Evolutionary conservation across 2,329 filamentous ascomycete species (phyloP).

Genomic region (Colletotrichum simmondsii): DNA sequence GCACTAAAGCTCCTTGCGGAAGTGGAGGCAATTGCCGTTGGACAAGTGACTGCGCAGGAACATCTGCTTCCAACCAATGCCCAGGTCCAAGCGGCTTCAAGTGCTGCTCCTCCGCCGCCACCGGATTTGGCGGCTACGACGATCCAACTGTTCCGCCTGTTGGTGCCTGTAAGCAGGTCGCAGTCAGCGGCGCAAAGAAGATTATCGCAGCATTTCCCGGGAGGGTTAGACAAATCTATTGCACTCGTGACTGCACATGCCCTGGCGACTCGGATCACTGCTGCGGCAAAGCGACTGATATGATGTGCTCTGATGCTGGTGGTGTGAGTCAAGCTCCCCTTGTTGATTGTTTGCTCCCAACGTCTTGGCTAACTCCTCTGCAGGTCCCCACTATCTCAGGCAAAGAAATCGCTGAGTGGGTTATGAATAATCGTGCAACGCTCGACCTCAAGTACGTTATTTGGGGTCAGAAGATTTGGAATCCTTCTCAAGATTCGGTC

Average conservation of each 20-base stretch:
- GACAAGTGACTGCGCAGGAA: slow-evolving; percentile 49
- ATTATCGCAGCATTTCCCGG: slow-evolving; percentile 50
- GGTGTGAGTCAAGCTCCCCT: slow-evolving; percentile 44
- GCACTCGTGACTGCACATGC: slow-evolving; percentile 46
- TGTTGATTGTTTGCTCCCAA: not conserved
- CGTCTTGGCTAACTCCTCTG: not conserved
- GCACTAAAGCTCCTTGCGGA: slow-evolving; percentile 51
- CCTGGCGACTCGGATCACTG: slow-evolving; percentile 49
- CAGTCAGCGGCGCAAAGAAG: slow-evolving; percentile 47
- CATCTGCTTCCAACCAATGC: slow-evolving; percentile 43
- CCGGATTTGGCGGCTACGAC: slow-evolving; percentile 48
- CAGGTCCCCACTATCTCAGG: slow-evolving; percentile 51
- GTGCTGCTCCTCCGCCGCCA: slow-evolving; percentile 47
- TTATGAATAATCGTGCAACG: slow-evolving; percentile 53
- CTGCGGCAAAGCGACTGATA: slow-evolving; percentile 50
- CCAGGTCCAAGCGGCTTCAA: slow-evolving; percentile 51
- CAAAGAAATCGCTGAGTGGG: slow-evolving; percentile 58
- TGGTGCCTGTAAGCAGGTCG: slow-evolving; percentile 47
- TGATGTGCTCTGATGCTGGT: slow-evolving; percentile 51
- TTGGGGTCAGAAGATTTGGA: slow-evolving; percentile 62
- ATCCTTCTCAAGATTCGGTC: slow-evolving; percentile 46
- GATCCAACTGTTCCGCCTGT: slow-evolving; percentile 47
- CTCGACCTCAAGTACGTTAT: slow-evolving; percentile 61
- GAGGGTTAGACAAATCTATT: slow-evolving; percentile 46
- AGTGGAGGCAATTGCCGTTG: slow-evolving; percentile 51